Percentiles rank a stretch among this genome's conserved stretches.
These are phyloP conservation scores for Diaporthe destruens DNA, from an alignment of 2,329 filamentous ascomycete genomes.

Conservation along the genomic window DNA sequence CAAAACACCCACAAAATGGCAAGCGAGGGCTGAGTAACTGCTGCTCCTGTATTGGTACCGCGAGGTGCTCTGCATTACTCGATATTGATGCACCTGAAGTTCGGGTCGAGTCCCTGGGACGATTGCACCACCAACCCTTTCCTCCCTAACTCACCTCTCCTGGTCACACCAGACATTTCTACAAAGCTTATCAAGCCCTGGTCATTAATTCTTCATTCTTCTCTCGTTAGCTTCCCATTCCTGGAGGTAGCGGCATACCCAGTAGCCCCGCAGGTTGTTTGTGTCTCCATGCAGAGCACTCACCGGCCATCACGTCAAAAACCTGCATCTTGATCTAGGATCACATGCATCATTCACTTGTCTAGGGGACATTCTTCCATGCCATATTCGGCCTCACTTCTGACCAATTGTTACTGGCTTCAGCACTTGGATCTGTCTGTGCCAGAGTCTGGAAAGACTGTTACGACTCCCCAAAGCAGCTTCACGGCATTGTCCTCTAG, in stretches of 20 bases:
- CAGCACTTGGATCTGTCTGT: not conserved
- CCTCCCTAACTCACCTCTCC: not conserved
- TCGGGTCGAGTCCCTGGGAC: not conserved
- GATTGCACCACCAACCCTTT: constrained; percentile 4
- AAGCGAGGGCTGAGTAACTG: constrained; percentile 11
- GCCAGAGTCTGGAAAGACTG: not conserved
- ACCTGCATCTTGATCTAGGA: not conserved
- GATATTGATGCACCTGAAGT: not conserved
- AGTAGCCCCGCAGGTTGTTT: not conserved
- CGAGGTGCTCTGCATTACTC: constrained; percentile 32
- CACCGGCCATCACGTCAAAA: not conserved
- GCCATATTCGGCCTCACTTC: too few relatives aligned
- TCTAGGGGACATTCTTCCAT: not conserved
- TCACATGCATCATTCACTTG: too few relatives aligned
- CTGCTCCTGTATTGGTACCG: not conserved
- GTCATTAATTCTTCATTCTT: not conserved
- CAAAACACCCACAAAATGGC: not conserved
- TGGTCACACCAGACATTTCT: not conserved
- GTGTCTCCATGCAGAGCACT: not conserved
- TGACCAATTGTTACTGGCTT: not conserved
- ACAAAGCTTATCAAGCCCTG: not conserved
- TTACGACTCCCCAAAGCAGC: not conserved
- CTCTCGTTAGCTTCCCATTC: not conserved
- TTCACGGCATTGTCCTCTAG: not conserved
- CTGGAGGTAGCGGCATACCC: not conserved